Percentiles rank a stretch among this genome's conserved stretches.
These are phyloP conservation scores for Eimeria maxima DNA, from an alignment of 169 alveolate genomes.

Conservation along the genomic window DNA sequence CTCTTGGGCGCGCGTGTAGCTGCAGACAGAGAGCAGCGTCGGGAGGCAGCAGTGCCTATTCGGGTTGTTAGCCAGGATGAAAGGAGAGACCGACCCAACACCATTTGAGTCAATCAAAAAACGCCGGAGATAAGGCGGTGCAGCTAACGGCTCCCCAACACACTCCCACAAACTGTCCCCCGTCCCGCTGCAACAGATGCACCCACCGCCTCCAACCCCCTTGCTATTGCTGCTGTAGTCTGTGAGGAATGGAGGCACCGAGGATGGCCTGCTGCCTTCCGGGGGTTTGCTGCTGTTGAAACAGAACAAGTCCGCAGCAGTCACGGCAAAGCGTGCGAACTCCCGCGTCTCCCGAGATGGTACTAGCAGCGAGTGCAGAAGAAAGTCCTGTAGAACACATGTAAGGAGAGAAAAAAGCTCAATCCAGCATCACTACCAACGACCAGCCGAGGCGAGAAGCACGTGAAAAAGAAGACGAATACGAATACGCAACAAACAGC, in stretches of 20 bases:
- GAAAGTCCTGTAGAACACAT: neutral
- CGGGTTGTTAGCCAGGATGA: neutral
- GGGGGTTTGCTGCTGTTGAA: conserved; percentile 74
- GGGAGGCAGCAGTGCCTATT: conserved; percentile 58
- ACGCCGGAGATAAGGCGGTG: conserved; percentile 56
- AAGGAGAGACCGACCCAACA: conserved; percentile 42
- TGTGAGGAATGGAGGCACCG: conserved; percentile 59
- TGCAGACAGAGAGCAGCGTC: conserved; percentile 39
- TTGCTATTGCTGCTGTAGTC: conserved; percentile 13
- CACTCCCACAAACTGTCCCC: conserved; percentile 73
- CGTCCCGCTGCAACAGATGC: neutral
- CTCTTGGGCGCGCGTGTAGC: conserved; percentile 55
- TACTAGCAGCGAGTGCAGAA: conserved; percentile 1
- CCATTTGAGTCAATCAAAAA: conserved; percentile 60
- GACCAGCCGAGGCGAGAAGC: neutral
- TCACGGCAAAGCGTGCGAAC: conserved; percentile 73
- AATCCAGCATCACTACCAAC: neutral
- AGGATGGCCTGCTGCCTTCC: conserved; percentile 43
- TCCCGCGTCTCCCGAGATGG: conserved; percentile 82
- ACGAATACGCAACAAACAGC: too few relatives aligned
- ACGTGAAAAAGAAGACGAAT: too few relatives aligned
- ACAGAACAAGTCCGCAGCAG: conserved; percentile 48
- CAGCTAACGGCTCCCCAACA: conserved; percentile 74
- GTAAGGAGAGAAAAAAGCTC: neutral
- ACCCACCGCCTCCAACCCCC: neutral